Base-by-base conservation (phyloP, 345 rosid genomes). In the Salix exigua region DNA sequence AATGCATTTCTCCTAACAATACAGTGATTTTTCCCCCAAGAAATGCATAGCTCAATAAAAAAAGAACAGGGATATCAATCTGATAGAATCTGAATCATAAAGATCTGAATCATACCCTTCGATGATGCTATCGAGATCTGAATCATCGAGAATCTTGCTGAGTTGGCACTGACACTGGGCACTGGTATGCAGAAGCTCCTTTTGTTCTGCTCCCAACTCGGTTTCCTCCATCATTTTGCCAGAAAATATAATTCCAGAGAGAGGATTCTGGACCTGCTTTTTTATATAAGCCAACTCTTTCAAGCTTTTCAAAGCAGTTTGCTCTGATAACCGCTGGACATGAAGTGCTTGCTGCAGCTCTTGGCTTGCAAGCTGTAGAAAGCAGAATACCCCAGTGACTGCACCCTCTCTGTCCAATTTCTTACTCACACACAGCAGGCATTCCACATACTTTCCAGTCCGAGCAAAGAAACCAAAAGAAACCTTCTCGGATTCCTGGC, bases 331-430 rank as follows among this genome's bases (percentile, higher is more conserved):
- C 77, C 86, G 86, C 86, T 95, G 99, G 71, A 95, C 79, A 83
- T 91, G 97, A 63, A 95, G 90, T 16, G 97, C 97, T 80, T 89
- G 94, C 80, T 95, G 97, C 85, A 95, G 87, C 82, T 95, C 97
- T 66, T 76, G 90, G 84, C 99, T 95, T 4, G 97, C 93, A 11
- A 95, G 97, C 85, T 95, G 99, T 86, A 95, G 81, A 87, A 95
- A 95, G 89, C 99, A 95, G 82, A 95, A 93, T 42, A 90, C 86
- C 16, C 99, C 99, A 0, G 91, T 88, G 74, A 89, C 83, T 3
- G 84, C 86, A 77, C 94, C 97, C 72, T 90, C 97, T 70, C 91
- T 63, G 78, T 89, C 94, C 79, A 90, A 74, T 83, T 91, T 95
- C 88, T 93, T 93, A 80, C 86, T 91, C 84, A 91, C 89, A 35